Base-by-base conservation (phyloP, 2,329 filamentous ascomycete genomes). In the Phialocephala subalpina region DNA sequence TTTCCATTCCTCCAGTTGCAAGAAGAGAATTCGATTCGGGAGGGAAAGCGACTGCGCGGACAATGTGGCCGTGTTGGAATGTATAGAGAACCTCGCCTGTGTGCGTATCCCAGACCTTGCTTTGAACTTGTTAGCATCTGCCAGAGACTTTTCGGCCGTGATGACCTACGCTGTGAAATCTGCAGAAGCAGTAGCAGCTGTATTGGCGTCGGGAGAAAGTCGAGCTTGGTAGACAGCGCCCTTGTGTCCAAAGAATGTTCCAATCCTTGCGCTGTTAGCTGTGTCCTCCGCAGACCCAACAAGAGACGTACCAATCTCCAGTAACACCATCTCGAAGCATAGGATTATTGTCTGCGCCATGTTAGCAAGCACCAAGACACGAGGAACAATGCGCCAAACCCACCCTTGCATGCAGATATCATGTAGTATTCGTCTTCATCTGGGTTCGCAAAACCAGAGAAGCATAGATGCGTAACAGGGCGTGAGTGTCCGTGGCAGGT, bases 271-370 rank as follows among this genome's bases (percentile, higher is more conserved):
- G 55, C 73, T 57, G 12, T 27, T 35, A 33, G 27, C 35, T 29
- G 25, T 61, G 22, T 47, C 16, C 12, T 56, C 38, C 40, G 38
- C 62, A 49, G 58, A 3, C 16, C 6, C n/a, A 22, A 53, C 12
- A 53, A 20, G 57, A 18, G 57, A 72, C 83, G 67, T 82, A 92
- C 92, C 94, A 97, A 79, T 97, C 94, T 66, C 96, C 96, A 57
- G 95, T 99, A 68, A 97, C 87, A 69, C 96, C 96, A 81, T 98
- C 93, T 71, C 96, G 92, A 73, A 99, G 91, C 94, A 98, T 98
- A 59, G 96, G 96, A 78, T 98, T 98, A 76, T 95, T 95, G 83
- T 99, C 96, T 94, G 78, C 63, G 66, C 66, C 22, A 73, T 29
- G 63, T 74, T 47, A 70, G 71, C 56, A 53, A 61, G 22, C 3